These are phyloP conservation scores for Sclerotinia minor DNA, from an alignment of 2,329 filamentous ascomycete genomes.

Conservation along the genomic window DNA sequence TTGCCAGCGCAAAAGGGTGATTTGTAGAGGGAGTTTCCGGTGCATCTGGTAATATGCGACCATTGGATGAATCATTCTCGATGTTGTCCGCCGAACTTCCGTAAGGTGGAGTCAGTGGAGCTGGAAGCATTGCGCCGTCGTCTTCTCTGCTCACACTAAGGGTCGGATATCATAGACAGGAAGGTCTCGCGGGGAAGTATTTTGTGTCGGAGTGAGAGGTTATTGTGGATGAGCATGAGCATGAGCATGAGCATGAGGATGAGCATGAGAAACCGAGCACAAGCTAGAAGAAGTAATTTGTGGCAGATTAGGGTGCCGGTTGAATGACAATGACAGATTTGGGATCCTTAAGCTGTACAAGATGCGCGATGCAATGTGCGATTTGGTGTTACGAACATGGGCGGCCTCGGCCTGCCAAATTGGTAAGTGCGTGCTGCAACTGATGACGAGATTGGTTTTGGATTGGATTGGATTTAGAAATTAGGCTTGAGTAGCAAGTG, in stretches of 20 bases:
- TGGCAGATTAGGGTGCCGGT: conserved; percentile 4
- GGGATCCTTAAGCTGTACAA: conserved; percentile 18
- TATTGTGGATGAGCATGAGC: neutral
- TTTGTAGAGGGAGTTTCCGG: conserved; percentile 9
- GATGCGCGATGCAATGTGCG: conserved; percentile 23
- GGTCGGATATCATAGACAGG: conserved; percentile 26
- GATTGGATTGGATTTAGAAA: neutral
- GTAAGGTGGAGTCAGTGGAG: conserved; percentile 35
- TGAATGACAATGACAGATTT: conserved; percentile 15
- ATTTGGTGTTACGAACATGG: conserved; percentile 20
- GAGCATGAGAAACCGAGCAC: neutral
- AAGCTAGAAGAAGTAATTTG: neutral
- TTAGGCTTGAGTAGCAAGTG: neutral
- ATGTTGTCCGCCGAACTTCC: conserved; percentile 31
- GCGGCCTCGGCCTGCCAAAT: conserved; percentile 20
- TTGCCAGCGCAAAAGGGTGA: conserved; percentile 21
- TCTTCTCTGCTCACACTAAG: conserved; percentile 29
- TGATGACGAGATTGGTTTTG: conserved; percentile 3
- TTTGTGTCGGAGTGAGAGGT: neutral
- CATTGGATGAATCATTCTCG: conserved; percentile 27
- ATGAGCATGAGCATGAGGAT: neutral
- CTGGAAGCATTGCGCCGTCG: conserved; percentile 32
- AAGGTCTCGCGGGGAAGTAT: neutral
- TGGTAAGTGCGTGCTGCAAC: conserved; percentile 12
- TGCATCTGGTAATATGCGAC: conserved; percentile 21